Evolutionary conservation across 495 filamentous ascomycete genomes (phyloP).

Genomic region (Aspergillus conjunctus): DNA sequence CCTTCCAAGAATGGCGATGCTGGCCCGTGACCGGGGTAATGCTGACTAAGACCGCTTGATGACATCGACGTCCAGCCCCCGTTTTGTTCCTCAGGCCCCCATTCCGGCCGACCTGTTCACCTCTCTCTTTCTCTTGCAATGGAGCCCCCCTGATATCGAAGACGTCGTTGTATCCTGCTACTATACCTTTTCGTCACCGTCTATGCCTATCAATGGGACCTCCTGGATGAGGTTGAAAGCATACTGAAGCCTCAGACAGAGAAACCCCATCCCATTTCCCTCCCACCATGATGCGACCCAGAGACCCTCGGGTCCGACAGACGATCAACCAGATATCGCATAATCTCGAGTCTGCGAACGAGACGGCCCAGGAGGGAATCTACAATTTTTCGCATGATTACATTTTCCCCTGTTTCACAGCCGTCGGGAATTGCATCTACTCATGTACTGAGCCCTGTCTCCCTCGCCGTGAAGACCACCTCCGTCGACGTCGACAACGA

Average conservation of each 20-base stretch:
- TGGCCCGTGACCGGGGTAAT: neutral
- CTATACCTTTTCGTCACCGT: neutral
- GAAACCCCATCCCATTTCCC: neutral
- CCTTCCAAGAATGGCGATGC: neutral
- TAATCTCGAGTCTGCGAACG: slow-evolving; percentile 89
- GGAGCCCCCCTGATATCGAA: neutral
- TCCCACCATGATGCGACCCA: slow-evolving; percentile 60
- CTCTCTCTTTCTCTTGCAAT: neutral
- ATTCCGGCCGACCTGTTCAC: neutral
- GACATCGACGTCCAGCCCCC: neutral
- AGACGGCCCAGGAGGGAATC: slow-evolving; percentile 83
- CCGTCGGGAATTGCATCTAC: slow-evolving; percentile 64
- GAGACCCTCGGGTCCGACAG: slow-evolving; percentile 91
- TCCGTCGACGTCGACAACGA: slow-evolving; percentile 66
- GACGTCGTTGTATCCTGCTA: neutral
- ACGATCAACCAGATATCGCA: slow-evolving; percentile 91
- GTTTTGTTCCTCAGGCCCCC: slow-evolving; percentile 1
- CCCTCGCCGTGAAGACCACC: slow-evolving; percentile 71
- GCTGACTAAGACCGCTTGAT: slow-evolving; percentile 21
- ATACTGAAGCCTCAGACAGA: neutral
- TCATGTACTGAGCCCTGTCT: slow-evolving; percentile 73
- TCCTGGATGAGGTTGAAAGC: slow-evolving; percentile 14
- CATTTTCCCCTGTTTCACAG: slow-evolving; percentile 75
- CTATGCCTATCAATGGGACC: slow-evolving; percentile 17
- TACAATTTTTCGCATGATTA: slow-evolving; percentile 87